phyloP scores from a whole-genome alignment of 139 green algal species.

The Haematococcus lacustris region DNA sequence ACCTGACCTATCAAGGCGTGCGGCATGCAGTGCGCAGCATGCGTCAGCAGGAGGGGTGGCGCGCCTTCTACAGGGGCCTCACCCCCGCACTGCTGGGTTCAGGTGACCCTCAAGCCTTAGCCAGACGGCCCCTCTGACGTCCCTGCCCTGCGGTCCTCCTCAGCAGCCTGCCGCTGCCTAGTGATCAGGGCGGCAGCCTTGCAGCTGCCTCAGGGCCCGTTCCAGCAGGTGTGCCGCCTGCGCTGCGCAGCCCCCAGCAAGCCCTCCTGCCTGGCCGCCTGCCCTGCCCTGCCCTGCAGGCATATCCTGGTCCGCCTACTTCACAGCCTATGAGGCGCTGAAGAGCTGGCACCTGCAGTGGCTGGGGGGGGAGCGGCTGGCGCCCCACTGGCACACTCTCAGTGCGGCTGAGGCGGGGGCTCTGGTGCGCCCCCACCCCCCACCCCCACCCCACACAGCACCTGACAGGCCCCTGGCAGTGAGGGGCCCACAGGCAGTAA shows the following conservation, averaged over 20 bases:
- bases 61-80: conserved; percentile 70
- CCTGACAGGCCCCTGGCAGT: too few relatives aligned
- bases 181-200: too few relatives aligned
- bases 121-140: not conserved
- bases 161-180: too few relatives aligned
- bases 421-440: too few relatives aligned
- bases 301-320: conserved; percentile 79
- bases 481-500: too few relatives aligned
- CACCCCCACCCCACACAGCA: too few relatives aligned
- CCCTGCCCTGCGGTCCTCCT: not conserved
- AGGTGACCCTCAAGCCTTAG: conserved; percentile 34
- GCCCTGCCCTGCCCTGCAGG: conserved; percentile 27
- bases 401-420: conserved; percentile 71
- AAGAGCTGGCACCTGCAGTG: conserved; percentile 40
- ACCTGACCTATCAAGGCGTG: conserved; percentile 49
- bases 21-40: conserved; percentile 59
- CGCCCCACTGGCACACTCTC: conserved; percentile 51
- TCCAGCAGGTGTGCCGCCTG: too few relatives aligned
- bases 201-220: too few relatives aligned
- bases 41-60: conserved; percentile 54
- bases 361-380: conserved; percentile 24
- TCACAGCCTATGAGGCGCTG: conserved; percentile 68
- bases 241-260: not conserved
- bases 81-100: conserved; percentile 65
- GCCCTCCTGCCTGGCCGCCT: not conserved